Percentiles rank a stretch among this genome's conserved stretches.
Evolutionary conservation across 768 basidiomycete genomes (phyloP).

Genomic region (Pulveroboletus sp.): DNA sequence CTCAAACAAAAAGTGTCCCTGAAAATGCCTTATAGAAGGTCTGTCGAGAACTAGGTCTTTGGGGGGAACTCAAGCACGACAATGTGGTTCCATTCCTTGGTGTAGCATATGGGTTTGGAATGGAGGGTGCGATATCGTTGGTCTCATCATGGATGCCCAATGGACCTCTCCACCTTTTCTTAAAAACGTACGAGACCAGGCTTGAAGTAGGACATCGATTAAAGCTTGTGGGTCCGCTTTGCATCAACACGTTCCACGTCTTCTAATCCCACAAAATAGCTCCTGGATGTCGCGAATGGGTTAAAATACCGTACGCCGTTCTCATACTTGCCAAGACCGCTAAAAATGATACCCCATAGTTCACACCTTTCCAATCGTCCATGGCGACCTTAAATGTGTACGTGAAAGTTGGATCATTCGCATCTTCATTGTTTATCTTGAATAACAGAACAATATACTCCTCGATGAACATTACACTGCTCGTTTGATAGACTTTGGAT

Average conservation of each 20-base stretch:
- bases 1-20: no score
- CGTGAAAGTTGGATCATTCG: background rate
- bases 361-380: background rate
- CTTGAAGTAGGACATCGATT: background rate
- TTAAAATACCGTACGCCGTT: background rate
- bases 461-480: slow-evolving; percentile 27
- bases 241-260: no score
- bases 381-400: background rate
- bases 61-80: background rate
- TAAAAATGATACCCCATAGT: background rate
- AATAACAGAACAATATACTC: slow-evolving; percentile 17
- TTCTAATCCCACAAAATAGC: background rate
- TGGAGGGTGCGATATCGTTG: background rate
- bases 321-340: background rate
- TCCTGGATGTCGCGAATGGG: background rate
- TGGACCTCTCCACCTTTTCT: background rate
- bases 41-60: no score
- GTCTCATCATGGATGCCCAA: slow-evolving; percentile 2
- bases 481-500: slow-evolving; percentile 44
- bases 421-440: background rate
- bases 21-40: no score
- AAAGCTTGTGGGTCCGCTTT: background rate
- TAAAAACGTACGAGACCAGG: background rate
- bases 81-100: background rate
- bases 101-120: background rate